Evolutionary conservation across 345 rosid species (phyloP).

Genomic region (Citrus mangshanensis): DNA sequence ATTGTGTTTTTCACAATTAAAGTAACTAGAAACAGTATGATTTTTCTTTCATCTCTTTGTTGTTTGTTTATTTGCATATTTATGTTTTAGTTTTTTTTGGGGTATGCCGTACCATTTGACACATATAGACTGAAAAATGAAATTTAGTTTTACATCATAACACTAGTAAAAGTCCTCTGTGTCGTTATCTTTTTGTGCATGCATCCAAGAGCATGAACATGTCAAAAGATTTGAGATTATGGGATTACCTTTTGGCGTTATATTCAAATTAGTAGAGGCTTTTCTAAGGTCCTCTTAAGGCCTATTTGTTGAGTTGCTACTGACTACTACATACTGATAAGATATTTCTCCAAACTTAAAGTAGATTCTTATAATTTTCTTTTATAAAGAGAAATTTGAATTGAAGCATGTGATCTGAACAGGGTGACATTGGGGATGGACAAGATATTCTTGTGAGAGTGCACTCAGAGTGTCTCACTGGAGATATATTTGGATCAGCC

Average conservation of each 20-base stretch:
- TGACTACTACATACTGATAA: background rate
- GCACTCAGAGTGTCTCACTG: conserved; percentile 88
- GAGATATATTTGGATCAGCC: conserved; percentile 91
- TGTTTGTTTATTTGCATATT: background rate
- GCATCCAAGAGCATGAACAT: background rate
- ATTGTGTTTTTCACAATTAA: background rate
- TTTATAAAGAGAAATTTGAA: background rate
- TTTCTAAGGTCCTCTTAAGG: background rate
- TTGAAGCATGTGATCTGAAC: conserved; percentile 12
- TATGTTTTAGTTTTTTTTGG: background rate
- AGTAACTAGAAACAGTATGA: background rate
- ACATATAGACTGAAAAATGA: background rate
- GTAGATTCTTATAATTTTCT: background rate
- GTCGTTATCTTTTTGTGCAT: background rate
- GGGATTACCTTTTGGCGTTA: background rate
- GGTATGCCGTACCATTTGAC: background rate
- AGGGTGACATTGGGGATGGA: conserved; percentile 83
- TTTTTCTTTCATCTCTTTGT: background rate
- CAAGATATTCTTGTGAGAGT: conserved; percentile 82
- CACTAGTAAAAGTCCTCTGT: background rate
- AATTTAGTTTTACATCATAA: background rate
- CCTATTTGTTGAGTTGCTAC: background rate
- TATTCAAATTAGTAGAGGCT: background rate
- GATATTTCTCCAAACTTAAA: background rate
- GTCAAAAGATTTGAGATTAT: background rate